Base-by-base conservation (phyloP, 371 early-diverging fungal species). In the Catenaria anguillulae region DNA sequence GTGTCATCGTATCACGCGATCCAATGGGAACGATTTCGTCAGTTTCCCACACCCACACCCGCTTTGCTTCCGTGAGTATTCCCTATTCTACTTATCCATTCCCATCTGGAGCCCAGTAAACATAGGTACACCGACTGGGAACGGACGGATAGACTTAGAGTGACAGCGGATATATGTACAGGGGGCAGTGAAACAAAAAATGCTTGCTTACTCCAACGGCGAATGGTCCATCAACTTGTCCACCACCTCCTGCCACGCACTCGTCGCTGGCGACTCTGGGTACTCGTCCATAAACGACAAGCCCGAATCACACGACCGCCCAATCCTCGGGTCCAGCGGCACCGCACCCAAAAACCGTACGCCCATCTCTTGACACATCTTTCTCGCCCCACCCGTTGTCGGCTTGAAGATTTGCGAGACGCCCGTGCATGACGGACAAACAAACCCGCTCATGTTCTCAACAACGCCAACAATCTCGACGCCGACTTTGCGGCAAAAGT, bases 381-480 rank as follows among this genome's bases (percentile, higher is more conserved):
- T 77, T 37, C 68, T 67, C 21, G 89, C 96, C 10, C 98, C 98
- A 15, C 98, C 98, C 4, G 91, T 89, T 0, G 87, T 89, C 0
- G 93, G 84, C 15, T 88, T 82, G 70, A 97, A 97, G 60, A 97
- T 92, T 23, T 73, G 68, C 26, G n/a, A 43, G 65, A 12, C 19
- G 36, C 84, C 84, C 50, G 77, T 62, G 70, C 99, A 99, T 42
- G 77, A 79, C 6, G 97, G 93, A 67, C 99, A 99, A 13, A 91
- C 87, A 71, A 96, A 94, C 2, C 92, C 93, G 61, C 85, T 79
- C 99, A 99, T 99, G 72, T 99, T 99, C 73, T 99, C 99, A 24
- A 99, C 91, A 0, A 99, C 75, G 13, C 99, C 99, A 31, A 98
- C 61, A 60, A 99, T 85, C 2, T 83, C 84, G 33, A 99, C 82